Evolutionary conservation across 2,329 filamentous ascomycete genomes (phyloP), one percentile per base, ranked within the genome.

Genomic region (Elsinoe batatas): DNA sequence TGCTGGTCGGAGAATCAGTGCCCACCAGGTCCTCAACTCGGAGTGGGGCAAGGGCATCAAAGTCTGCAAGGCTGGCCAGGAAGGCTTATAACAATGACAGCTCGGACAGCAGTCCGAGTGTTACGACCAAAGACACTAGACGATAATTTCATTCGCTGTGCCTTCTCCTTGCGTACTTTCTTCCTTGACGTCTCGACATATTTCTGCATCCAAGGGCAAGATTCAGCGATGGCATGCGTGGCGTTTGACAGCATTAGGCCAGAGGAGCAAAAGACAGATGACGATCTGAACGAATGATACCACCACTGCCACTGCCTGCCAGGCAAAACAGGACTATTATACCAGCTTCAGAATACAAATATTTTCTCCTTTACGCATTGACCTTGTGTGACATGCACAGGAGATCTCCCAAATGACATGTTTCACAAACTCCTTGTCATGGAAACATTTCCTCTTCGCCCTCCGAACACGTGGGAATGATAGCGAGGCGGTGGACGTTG

Each of bases 11-110:
- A 88, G 93, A 64, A 91, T 98, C 68, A 96, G 90, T 30, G 91
- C 93, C 57, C 91, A 91, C 38, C 93, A 98, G 74, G 89, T 97
- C 57, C 82, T 98, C 65, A 95, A 95, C 72, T 97, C 91, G 3
- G 93, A 98, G 75, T 98, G 93, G 93, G 90, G 93, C 63, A 88
- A 93, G 63, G 91, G 96, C 72, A 96, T 97, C 72, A 95, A 91
- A 74, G 80, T 97, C 57, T 98, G 93, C 76, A 93, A 91, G 72
- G 91, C 93, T 59, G 93, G 91, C 63, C 88, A 97, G 73, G 91
- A 97, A 78, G 93, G 93, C 57, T 84, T 94, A 65, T 96, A 79
- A 75, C 67, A 69, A 33, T 58, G 57, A 50, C n/a, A 20, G 49
- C 49, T 40, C 36, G 49, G 33, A 26, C 44, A 35, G 18, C 13